Evolutionary conservation across 2,329 filamentous ascomycete genomes (phyloP).

Genomic region (Diplocarpon rosae): DNA sequence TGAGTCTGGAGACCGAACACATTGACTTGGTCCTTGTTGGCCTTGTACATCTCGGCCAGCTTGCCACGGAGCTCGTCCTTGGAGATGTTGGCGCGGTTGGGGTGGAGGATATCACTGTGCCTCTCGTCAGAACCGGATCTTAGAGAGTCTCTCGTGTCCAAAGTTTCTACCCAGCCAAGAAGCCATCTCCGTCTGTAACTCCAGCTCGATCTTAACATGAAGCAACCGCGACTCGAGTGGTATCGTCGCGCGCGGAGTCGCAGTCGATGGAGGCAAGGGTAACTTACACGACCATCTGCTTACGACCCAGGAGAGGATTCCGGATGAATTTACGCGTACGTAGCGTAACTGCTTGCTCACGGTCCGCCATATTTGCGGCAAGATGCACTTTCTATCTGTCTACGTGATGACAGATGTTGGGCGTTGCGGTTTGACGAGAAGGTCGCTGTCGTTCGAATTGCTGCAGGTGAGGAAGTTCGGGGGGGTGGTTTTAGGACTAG

Average conservation of each 20-base stretch:
- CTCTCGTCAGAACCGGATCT: slow-evolving; percentile 14
- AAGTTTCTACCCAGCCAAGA: background rate
- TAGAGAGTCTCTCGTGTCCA: background rate
- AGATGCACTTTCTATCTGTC: slow-evolving; percentile 21
- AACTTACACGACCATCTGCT: slow-evolving; percentile 99
- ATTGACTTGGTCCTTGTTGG: slow-evolving; percentile 91
- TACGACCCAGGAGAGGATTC: slow-evolving; percentile 96
- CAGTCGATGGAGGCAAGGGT: slow-evolving; percentile 9
- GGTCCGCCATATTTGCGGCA: slow-evolving; percentile 74
- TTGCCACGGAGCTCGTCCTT: slow-evolving; percentile 97
- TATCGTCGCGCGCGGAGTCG: slow-evolving; percentile 6
- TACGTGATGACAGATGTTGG: slow-evolving; percentile 25
- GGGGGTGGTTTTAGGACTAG: slow-evolving; percentile 12
- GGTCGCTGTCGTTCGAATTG: slow-evolving; percentile 21
- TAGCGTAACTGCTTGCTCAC: slow-evolving; percentile 66
- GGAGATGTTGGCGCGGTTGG: slow-evolving; percentile 94
- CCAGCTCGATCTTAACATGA: background rate
- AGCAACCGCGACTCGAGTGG: background rate
- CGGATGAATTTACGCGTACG: slow-evolving; percentile 99
- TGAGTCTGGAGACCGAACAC: slow-evolving; percentile 98
- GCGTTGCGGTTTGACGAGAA: slow-evolving; percentile 22
- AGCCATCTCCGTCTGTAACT: background rate
- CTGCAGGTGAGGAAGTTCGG: slow-evolving; percentile 9
- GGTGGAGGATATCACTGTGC: slow-evolving; percentile 95
- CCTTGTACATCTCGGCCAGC: slow-evolving; percentile 94